Percentiles rank a stretch among this genome's conserved stretches.
Conservation (phyloP, 306 rosid genomes). For the Trifolium pratense region DNA sequence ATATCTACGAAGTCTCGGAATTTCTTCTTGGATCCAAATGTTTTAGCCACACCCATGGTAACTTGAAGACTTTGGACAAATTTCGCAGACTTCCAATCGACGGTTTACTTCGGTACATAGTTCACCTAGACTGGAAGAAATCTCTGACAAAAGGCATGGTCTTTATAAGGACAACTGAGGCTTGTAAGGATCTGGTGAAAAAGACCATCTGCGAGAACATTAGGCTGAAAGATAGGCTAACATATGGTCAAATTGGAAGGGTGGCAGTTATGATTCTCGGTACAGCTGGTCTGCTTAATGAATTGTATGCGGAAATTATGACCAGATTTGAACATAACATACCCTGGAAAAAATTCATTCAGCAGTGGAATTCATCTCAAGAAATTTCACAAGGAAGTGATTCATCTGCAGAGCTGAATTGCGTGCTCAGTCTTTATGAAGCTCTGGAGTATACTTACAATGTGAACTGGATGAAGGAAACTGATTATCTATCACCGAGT, state of each 20-base stretch:
- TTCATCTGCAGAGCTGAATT: background rate
- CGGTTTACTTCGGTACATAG: constrained; percentile 21
- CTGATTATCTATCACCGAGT: constrained; percentile 60
- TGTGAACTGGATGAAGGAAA: constrained; percentile 39
- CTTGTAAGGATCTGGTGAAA: no score
- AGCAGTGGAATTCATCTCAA: constrained; percentile 10
- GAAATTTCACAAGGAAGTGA: no score
- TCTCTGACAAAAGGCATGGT: no score
- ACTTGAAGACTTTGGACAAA: constrained; percentile 25
- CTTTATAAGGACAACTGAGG: no score
- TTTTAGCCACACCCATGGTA: constrained; percentile 17
- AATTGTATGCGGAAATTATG: constrained; percentile 6
- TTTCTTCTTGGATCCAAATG: constrained; percentile 49
- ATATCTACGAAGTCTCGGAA: constrained; percentile 54
- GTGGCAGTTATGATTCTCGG: constrained; percentile 9
- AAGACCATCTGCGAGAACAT: no score
- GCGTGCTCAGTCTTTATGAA: background rate
- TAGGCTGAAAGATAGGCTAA: no score
- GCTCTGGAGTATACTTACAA: constrained; percentile 51
- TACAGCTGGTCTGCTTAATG: constrained; percentile 36
- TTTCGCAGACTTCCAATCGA: constrained; percentile 37
- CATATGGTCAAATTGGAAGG: no score
- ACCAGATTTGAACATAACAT: constrained; percentile 23
- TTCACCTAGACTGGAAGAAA: constrained; percentile 48
- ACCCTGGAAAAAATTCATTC: constrained; percentile 59